A percentile compares a stretch with the other conserved stretches of the same genome.
Conservation (phyloP, 441 rosid genomes). For the Hura crepitans region DNA sequence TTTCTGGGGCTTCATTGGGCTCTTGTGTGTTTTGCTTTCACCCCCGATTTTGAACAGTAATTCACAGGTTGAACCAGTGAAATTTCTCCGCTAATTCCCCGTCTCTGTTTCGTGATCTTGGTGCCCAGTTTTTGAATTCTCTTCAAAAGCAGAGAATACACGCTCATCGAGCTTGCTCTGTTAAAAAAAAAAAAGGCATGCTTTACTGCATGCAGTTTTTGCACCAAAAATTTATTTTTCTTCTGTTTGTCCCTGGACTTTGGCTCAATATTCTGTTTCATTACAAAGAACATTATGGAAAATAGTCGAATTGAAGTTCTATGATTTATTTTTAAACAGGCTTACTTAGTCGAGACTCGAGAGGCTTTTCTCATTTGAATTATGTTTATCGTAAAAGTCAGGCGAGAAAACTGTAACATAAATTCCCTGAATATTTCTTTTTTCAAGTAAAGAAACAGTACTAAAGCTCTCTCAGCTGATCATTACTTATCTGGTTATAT, state of each 20-base stretch:
- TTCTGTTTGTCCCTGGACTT: neutral
- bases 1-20: constrained; percentile 21
- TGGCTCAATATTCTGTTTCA: constrained; percentile 13
- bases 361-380: neutral
- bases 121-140: constrained; percentile 18
- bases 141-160: neutral
- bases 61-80: constrained; percentile 21
- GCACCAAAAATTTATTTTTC: neutral
- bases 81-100: constrained; percentile 34
- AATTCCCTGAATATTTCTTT: no score
- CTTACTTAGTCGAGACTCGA: neutral
- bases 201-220: neutral
- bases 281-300: neutral
- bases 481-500: neutral
- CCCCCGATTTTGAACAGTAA: constrained; percentile 22
- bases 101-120: constrained; percentile 17
- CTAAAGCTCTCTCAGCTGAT: no score
- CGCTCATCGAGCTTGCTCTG: neutral
- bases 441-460: no score
- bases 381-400: no score
- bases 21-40: constrained; percentile 21
- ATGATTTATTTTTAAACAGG: neutral
- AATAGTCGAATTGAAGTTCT: neutral
- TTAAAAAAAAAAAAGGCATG: neutral
- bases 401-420: no score